Evolutionary conservation across 805 yeast species (phyloP), one percentile per base, ranked within the genome.

Genomic region (Candida sanyiensis): DNA sequence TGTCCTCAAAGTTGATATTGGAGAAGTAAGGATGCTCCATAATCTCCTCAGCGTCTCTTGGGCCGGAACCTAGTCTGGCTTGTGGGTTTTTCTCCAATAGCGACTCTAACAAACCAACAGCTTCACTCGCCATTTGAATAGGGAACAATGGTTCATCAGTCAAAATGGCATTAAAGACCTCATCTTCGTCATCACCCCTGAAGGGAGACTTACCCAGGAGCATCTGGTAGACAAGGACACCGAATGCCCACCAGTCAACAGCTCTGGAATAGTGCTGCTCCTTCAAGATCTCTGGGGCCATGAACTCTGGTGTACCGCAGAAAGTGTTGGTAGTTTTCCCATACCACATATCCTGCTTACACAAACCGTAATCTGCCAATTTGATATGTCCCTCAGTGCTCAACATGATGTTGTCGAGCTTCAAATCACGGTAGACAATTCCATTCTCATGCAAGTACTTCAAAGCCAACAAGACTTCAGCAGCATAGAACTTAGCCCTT

Each of bases 161-260:
- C 46, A 89, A 75, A 54, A 93, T 93, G 11, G 98, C 96, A 62
- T 89, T 93, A 64, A 90, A 93, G 25, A 93, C 88, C 63, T 93
- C 98, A 57, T 93, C 97, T 56, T 86, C 95, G 57, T 86, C 95
- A 50, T 89, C 96, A 49, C 99, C 98, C 49, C 90, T 82, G 66
- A 93, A 93, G 26, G 99, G 99, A 7, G 96, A 85, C 62, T 90
- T 95, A 37, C 96, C 93, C 42, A 93, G 70, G 41, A 93, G 69
- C 99, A 93, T 93, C 63, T 93, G 98, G 62, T 90, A 93, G 48
- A 93, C 69, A 47, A 93, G 70, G 21, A 93, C 97, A 42, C 99
- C 99, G 69, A 89, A 87, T 1, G 98, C 97, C 98, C 98, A 93
- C 98, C 98, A 93, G 64, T 93, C 99, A 39, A 93, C 98, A 28